These are phyloP conservation scores for Medicago ruthenica DNA, from an alignment of 306 rosid species.

Conservation along the genomic window DNA sequence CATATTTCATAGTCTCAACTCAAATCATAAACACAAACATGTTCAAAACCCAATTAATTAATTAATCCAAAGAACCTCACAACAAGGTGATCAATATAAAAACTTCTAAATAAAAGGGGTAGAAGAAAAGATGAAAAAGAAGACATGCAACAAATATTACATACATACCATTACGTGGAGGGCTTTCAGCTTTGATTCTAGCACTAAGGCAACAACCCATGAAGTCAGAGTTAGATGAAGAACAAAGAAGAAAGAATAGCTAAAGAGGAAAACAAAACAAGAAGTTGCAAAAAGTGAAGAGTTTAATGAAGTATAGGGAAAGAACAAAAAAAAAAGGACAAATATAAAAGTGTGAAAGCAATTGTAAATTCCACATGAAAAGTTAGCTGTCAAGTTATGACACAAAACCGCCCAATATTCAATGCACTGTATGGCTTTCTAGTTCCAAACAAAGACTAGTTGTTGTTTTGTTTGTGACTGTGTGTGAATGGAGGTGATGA, in stretches of 20 bases:
- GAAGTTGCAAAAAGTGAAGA: conserved; percentile 28
- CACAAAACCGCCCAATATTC: conserved; percentile 37
- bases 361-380: conserved; percentile 45
- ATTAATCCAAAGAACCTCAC: conserved; percentile 10
- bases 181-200: conserved; percentile 91
- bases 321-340: neutral
- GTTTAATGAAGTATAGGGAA: conserved; percentile 16
- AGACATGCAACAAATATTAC: conserved; percentile 26
- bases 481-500: conserved; percentile 32
- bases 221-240: conserved; percentile 34
- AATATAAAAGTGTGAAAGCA: conserved; percentile 64
- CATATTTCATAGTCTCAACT: neutral
- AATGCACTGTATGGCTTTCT: conserved; percentile 24
- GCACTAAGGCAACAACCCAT: conserved; percentile 95
- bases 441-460: conserved; percentile 16
- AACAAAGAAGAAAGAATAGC: conserved; percentile 25
- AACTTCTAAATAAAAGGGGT: neutral
- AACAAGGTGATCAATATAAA: conserved; percentile 26
- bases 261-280: conserved; percentile 19
- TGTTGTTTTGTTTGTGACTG: neutral
- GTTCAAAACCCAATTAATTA: conserved; percentile 5
- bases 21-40: conserved; percentile 9
- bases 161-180: conserved; percentile 68
- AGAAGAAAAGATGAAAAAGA: conserved; percentile 6
- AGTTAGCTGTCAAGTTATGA: conserved; percentile 59